Percentiles rank a stretch among this genome's conserved stretches.
These are phyloP conservation scores for Amauroascus verrucosus DNA, from an alignment of 2,329 filamentous ascomycete species.

Conservation along the genomic window DNA sequence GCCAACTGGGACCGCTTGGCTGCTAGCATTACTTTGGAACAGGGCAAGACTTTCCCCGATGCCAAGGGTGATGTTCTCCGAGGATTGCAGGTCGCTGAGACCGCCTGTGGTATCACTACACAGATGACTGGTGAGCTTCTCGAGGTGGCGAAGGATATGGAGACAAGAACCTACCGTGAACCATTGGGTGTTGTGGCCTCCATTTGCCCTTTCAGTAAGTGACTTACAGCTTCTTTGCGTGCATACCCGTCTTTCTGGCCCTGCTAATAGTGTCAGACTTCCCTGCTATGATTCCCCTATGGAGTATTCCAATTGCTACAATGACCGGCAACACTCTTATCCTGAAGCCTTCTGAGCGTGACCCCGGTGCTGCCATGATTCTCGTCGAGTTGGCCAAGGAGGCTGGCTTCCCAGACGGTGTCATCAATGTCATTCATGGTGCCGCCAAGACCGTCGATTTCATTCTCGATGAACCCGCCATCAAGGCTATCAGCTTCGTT, in stretches of 20 bases:
- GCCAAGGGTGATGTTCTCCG: slow-evolving; percentile 57
- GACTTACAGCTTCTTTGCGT: background rate
- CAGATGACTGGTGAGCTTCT: slow-evolving; percentile 57
- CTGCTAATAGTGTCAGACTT: slow-evolving; percentile 43
- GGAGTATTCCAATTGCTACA: slow-evolving; percentile 55
- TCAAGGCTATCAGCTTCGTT: slow-evolving; percentile 60
- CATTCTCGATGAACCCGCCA: slow-evolving; percentile 56
- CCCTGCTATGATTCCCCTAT: slow-evolving; percentile 61
- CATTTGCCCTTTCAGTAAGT: slow-evolving; percentile 20
- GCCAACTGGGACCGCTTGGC: slow-evolving; percentile 57
- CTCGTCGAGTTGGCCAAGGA: slow-evolving; percentile 53
- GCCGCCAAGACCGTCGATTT: slow-evolving; percentile 57
- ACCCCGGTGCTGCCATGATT: slow-evolving; percentile 57
- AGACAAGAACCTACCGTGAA: slow-evolving; percentile 56
- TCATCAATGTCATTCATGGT: slow-evolving; percentile 58
- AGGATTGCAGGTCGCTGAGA: slow-evolving; percentile 57
- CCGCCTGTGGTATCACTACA: slow-evolving; percentile 56
- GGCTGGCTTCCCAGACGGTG: slow-evolving; percentile 55
- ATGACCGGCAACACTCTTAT: slow-evolving; percentile 56
- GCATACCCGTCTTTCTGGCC: background rate
- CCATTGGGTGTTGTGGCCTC: slow-evolving; percentile 52
- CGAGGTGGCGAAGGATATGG: slow-evolving; percentile 59
- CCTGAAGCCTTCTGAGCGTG: slow-evolving; percentile 57
- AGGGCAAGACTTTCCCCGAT: slow-evolving; percentile 59
- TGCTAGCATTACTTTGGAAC: slow-evolving; percentile 56